Base-by-base conservation (phyloP, 495 filamentous ascomycete species). In the Pseudevernia furfuracea region DNA sequence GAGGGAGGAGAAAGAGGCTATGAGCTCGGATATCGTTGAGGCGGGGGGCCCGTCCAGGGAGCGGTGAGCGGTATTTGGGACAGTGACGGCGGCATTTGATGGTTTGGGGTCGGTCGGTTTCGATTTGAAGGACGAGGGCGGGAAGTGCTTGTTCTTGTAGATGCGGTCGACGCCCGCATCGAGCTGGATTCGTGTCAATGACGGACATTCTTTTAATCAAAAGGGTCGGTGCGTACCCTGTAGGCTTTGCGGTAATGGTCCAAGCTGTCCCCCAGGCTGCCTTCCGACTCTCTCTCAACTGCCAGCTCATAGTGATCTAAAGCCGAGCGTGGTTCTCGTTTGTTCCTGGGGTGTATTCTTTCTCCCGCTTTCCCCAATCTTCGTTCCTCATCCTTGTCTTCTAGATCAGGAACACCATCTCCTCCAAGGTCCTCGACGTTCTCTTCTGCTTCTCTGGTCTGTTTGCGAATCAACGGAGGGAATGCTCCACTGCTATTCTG, bases 221-320 rank as follows among this genome's bases (percentile, higher is more conserved):
- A 25, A 14, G 32, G 61, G 8, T 34, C 10, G 2, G 12, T 30
- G 65, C 78, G 39, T 74, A 93, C 90, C 69, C 87, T 83, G 70
- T 92, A 97, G 5, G 94, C 94, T 71, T 90, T 91, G 61, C 94
- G 83, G 71, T 98, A 97, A 66, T 94, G 84, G 65, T 81, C 85
- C 55, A 98, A 70, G 74, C 94, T 97, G 67, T 97, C 94, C 6
- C 94, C 93, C 25, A 97, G 77, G 62, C 81, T 93, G 0, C 94
- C 94, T 63, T 86, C 85, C 0, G 80, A 80, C 75, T 97, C 95
- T 70, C 84, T 89, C 76, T 96, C 90, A 11, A 96, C 91, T 1
- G 93, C 95, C 73, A 83, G 82, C 73, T 97, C 94, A 70, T 95
- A 97, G 73, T 96, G 90, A 70, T 97, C 94, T 46, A 97, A 75